Base-by-base conservation (phyloP, 2,329 filamentous ascomycete species). In the Aspergillus sp. region DNA sequence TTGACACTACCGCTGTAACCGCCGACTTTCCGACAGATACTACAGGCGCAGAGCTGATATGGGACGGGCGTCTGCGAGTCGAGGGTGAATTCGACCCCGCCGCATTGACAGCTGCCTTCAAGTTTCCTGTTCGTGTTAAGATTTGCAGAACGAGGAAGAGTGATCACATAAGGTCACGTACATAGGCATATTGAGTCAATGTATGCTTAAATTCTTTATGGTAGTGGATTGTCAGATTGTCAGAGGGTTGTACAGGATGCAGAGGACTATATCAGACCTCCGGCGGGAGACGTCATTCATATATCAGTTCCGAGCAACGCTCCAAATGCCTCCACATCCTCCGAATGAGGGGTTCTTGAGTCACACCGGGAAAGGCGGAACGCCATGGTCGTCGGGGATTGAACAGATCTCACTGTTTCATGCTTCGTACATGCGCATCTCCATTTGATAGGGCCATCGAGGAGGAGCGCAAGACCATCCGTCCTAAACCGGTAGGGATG, bases 61-160 rank as follows among this genome's bases (percentile, higher is more conserved):
- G 76, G 76, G 0, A 77, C 73, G 0, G 76, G 76, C 0, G 76
- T 78, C 32, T 73, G 66, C 2, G 74, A 78, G 48, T 77, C 59
- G 7, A 78, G 63, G 3, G 66, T 69, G 56, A 78, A 79, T 63
- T 76, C 68, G n/a, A 79, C 65, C 35, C 66, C 64, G 47, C 76
- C 76, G 57, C 75, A 79, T 60, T 78, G 76, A 65, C 76, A 79
- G 60, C 74, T 77, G 59, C 76, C 76, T 54, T 77, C 63, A 7
- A 79, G 72, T 59, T 71, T 72, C 70, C 76, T 79, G 51, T 17
- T 44, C 45, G 36, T 10, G 49, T 61, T 50, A 61, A 45, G 48
- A 30, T 41, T 32, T 41, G 14, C 35, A 38, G 14, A 11, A 11
- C 19, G 10, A 22, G 19, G 14, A n/a, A 42, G 7, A n/a, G 16